Evolutionary conservation across 2,329 filamentous ascomycete species (phyloP).

Genomic region (Paraphoma chrysanthemicola): DNA sequence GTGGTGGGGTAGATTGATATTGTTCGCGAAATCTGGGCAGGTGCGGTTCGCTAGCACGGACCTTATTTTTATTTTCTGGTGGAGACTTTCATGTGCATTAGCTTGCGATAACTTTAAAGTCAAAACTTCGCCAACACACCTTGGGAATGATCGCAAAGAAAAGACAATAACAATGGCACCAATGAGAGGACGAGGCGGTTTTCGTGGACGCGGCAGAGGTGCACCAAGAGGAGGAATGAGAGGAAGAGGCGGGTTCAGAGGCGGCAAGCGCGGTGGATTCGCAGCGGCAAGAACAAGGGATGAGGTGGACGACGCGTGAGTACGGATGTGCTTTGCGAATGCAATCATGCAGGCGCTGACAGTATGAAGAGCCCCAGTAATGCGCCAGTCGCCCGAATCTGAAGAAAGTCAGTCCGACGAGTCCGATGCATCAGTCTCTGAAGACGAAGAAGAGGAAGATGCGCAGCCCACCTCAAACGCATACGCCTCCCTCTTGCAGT

Average conservation of each 20-base stretch:
- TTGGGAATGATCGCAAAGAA: slow-evolving; percentile 21
- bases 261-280: slow-evolving; percentile 39
- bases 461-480: slow-evolving; percentile 47
- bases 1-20: slow-evolving; percentile 35
- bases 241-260: slow-evolving; percentile 29
- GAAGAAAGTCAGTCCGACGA: slow-evolving; percentile 23
- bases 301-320: slow-evolving; percentile 39
- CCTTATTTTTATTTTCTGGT: slow-evolving; percentile 29
- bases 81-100: slow-evolving; percentile 9
- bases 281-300: slow-evolving; percentile 37
- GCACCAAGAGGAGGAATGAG: no score
- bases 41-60: slow-evolving; percentile 41
- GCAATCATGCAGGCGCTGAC: slow-evolving; percentile 17
- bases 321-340: slow-evolving; percentile 16
- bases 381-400: slow-evolving; percentile 26
- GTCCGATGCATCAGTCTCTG: slow-evolving; percentile 28
- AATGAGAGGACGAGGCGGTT: slow-evolving; percentile 15
- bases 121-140: slow-evolving; percentile 18
- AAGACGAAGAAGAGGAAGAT: slow-evolving; percentile 28
- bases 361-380: slow-evolving; percentile 15
- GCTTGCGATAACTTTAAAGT: slow-evolving; percentile 14
- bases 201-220: slow-evolving; percentile 12
- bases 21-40: slow-evolving; percentile 41
- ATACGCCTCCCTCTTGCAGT: slow-evolving; percentile 65
- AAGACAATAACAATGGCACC: slow-evolving; percentile 16